phyloP scores from a whole-genome alignment of 352 stramenopile genomes.

The Phytophthora colocasiae region DNA sequence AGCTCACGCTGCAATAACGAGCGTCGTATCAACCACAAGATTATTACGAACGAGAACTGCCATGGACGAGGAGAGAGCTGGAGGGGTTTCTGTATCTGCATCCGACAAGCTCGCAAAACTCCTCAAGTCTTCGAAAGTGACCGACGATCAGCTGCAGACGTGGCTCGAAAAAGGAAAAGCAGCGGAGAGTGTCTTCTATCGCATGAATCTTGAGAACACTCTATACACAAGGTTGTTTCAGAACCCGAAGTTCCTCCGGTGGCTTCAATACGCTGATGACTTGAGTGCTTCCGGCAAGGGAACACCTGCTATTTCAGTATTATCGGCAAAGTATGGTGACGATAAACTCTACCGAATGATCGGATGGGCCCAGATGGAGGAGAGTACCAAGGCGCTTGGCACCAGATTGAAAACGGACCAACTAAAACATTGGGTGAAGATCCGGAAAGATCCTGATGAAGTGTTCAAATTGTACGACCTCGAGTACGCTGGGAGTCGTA shows the following conservation, averaged over 20 bases:
- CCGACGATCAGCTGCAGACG: not conserved
- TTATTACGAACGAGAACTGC: not conserved
- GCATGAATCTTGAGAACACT: no score
- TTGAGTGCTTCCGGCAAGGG: no score
- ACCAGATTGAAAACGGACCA: not conserved
- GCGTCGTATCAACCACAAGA: no score
- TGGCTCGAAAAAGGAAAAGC: constrained; percentile 1
- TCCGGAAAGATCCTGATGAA: not conserved
- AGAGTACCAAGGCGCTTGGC: not conserved
- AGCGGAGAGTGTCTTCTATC: constrained; percentile 2
- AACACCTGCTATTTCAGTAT: not conserved
- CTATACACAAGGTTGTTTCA: no score
- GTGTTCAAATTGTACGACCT: constrained; percentile 4
- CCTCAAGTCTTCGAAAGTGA: constrained; percentile 2
- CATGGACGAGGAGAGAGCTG: not conserved
- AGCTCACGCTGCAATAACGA: no score
- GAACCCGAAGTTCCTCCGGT: no score
- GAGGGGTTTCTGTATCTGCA: not conserved
- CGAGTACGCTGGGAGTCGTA: not conserved
- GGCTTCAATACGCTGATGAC: no score
- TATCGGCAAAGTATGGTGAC: no score
- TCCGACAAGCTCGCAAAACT: not conserved
- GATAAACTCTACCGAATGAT: not conserved
- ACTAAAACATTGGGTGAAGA: not conserved
- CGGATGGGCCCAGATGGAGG: not conserved